Conservation (phyloP, 352 stramenopile genomes). For the Lagenidium giganteum region DNA sequence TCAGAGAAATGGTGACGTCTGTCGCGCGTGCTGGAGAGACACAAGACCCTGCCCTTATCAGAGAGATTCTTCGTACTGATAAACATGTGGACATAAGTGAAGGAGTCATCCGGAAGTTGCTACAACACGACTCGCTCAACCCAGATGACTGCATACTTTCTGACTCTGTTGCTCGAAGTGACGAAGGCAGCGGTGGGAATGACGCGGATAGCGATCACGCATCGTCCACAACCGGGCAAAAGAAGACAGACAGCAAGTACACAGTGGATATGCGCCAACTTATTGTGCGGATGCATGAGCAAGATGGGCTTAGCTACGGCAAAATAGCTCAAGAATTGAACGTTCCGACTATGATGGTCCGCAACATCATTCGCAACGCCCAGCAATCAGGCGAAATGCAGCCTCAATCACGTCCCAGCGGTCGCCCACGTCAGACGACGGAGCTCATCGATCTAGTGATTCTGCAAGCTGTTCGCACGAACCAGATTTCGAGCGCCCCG, state of each 20-base stretch:
- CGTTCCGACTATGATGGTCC: conserved; percentile 55
- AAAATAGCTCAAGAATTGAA: conserved; percentile 43
- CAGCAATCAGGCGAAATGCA: conserved; percentile 51
- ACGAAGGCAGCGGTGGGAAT: no score
- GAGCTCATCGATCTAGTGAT: conserved; percentile 65
- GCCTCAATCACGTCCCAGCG: conserved; percentile 47
- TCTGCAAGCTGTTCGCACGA: conserved; percentile 46
- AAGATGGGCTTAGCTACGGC: conserved; percentile 47
- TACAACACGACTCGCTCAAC: no score
- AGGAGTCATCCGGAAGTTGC: no score
- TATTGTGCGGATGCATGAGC: conserved; percentile 48
- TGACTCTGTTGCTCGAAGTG: no score
- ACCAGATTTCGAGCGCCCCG: conserved; percentile 48
- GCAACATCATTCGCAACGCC: conserved; percentile 58
- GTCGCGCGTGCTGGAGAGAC: no score
- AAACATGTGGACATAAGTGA: no score
- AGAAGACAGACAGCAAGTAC: conserved; percentile 60
- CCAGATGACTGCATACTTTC: no score
- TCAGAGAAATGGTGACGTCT: no score
- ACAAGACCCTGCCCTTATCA: no score
- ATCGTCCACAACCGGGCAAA: no score
- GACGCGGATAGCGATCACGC: no score
- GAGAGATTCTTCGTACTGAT: no score
- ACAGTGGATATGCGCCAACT: conserved; percentile 41
- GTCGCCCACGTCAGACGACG: conserved; percentile 59